A percentile compares a stretch with the other conserved stretches of the same genome.
These are phyloP conservation scores for Phytomonas sp. DNA, from an alignment of 208 protist genomes.

Conservation along the genomic window DNA sequence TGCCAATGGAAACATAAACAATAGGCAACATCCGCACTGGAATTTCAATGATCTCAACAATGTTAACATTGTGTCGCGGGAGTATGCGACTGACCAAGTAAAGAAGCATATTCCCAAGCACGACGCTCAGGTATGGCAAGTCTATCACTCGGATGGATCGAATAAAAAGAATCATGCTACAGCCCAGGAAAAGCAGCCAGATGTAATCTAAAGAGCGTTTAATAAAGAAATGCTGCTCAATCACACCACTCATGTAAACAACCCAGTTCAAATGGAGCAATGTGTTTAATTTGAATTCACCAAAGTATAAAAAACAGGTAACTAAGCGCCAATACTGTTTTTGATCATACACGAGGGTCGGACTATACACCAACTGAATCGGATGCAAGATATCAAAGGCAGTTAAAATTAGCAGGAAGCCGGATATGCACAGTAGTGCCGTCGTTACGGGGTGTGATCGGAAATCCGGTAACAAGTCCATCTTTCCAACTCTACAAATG, in stretches of 20 bases:
- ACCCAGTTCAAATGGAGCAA: conserved; percentile 1
- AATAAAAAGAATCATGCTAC: conserved; percentile 36
- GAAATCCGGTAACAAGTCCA: conserved; percentile 15
- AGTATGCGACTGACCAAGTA: conserved; percentile 68
- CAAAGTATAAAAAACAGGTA: conserved; percentile 68
- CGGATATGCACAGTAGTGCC: conserved; percentile 19
- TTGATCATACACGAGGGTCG: conserved; percentile 58
- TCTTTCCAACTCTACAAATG: conserved; percentile 4
- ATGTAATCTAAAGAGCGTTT: conserved; percentile 54
- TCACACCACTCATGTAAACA: conserved; percentile 12
- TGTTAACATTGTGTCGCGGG: conserved; percentile 38
- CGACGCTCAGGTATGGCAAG: conserved; percentile 38
- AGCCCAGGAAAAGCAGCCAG: conserved; percentile 40
- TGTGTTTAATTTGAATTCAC: conserved; percentile 14
- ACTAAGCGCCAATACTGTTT: conserved; percentile 80
- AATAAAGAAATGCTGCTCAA: conserved; percentile 70
- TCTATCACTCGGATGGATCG: conserved; percentile 37
- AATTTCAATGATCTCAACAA: conserved; percentile 47
- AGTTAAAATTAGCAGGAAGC: conserved; percentile 32
- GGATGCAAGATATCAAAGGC: conserved; percentile 55
- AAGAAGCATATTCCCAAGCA: conserved; percentile 43
- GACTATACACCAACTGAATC: conserved; percentile 60
- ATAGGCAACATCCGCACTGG: conserved; percentile 47
- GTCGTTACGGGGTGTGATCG: conserved; percentile 30
- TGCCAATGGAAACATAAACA: conserved; percentile 35